Conservation (phyloP, 1,284 basidiomycete genomes). For the Abortiporus biennis region DNA sequence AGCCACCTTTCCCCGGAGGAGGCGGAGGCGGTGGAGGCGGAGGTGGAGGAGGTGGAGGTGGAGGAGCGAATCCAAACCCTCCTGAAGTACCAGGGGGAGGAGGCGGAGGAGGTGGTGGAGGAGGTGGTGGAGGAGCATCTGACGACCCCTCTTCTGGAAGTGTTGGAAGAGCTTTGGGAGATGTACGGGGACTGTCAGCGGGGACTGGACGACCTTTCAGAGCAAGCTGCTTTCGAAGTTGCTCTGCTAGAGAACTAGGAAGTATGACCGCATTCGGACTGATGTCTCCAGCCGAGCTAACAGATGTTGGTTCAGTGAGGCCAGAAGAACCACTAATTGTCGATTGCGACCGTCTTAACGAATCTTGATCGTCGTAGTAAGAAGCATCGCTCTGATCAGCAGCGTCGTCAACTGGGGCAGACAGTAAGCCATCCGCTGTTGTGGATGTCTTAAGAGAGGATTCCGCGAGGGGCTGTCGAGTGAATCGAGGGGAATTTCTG, state of each 20-base stretch:
- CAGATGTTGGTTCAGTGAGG: conserved; percentile 49
- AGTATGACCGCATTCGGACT: conserved; percentile 27
- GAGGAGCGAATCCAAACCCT: conserved; percentile 2
- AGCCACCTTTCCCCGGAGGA: conserved; percentile 27
- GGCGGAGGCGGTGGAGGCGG: conserved; percentile 29
- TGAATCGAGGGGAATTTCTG: conserved; percentile 41
- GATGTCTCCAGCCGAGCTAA: conserved; percentile 34
- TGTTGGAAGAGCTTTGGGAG: conserved; percentile 29
- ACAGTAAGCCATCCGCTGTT: conserved; percentile 36
- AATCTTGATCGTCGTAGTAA: conserved; percentile 38
- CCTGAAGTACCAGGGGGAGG: conserved; percentile 21
- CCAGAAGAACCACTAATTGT: conserved; percentile 42
- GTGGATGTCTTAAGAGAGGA: conserved; percentile 19
- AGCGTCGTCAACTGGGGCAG: conserved; percentile 37
- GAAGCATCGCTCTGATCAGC: conserved; percentile 33
- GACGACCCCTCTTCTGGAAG: conserved; percentile 30
- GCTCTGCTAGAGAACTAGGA: conserved; percentile 50
- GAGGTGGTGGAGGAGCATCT: conserved; percentile 22
- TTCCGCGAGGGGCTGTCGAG: conserved; percentile 25
- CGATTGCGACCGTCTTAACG: conserved; percentile 39
- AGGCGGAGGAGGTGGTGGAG: conserved; percentile 25
- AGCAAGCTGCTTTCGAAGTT: conserved; percentile 50
- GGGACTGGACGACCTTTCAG: conserved; percentile 33
- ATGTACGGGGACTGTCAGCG: conserved; percentile 23
- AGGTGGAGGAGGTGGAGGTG: conserved; percentile 25